These are phyloP conservation scores for Raffaelea deltoideospora DNA, from an alignment of 2,329 filamentous ascomycete genomes.

Conservation along the genomic window DNA sequence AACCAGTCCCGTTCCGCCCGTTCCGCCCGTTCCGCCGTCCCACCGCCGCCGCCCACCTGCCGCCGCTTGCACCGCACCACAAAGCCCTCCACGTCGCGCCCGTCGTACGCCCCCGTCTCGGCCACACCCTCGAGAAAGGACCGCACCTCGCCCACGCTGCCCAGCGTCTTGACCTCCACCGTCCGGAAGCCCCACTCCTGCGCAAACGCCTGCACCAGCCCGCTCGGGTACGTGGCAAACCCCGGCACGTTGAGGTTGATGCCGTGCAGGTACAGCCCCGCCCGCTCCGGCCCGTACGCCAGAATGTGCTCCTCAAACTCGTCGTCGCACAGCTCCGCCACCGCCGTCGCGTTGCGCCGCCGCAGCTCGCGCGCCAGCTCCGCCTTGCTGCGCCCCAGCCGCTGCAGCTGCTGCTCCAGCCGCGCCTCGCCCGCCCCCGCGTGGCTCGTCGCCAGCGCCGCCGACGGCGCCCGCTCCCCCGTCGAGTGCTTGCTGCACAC, in stretches of 20 bases:
- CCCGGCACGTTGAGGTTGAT: constrained; percentile 91
- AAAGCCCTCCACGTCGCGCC: constrained; percentile 90
- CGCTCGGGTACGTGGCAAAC: constrained; percentile 74
- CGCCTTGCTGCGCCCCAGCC: constrained; percentile 60
- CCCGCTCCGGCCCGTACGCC: constrained; percentile 65
- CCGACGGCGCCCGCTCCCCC: constrained; percentile 55
- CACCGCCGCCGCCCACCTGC: no score
- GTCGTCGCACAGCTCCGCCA: constrained; percentile 93
- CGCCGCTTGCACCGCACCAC: constrained; percentile 81
- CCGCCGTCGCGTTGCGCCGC: constrained; percentile 76
- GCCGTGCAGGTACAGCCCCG: constrained; percentile 88
- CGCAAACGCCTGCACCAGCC: constrained; percentile 78
- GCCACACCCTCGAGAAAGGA: constrained; percentile 70
- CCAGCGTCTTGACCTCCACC: constrained; percentile 62
- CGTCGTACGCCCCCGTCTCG: constrained; percentile 78
- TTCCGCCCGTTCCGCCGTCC: constrained; percentile 30
- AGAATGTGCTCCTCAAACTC: constrained; percentile 94
- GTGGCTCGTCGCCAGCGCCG: constrained; percentile 57
- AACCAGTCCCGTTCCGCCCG: constrained; percentile 80
- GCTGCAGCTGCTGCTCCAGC: constrained; percentile 63
- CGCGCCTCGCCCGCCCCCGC: constrained; percentile 69
- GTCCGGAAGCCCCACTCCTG: constrained; percentile 89
- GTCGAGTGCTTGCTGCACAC: constrained; percentile 99
- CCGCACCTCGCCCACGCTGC: constrained; percentile 61
- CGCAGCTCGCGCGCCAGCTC: constrained; percentile 67